phyloP scores from a whole-genome alignment of 1,284 basidiomycete genomes.

The Sutorius eximius region DNA sequence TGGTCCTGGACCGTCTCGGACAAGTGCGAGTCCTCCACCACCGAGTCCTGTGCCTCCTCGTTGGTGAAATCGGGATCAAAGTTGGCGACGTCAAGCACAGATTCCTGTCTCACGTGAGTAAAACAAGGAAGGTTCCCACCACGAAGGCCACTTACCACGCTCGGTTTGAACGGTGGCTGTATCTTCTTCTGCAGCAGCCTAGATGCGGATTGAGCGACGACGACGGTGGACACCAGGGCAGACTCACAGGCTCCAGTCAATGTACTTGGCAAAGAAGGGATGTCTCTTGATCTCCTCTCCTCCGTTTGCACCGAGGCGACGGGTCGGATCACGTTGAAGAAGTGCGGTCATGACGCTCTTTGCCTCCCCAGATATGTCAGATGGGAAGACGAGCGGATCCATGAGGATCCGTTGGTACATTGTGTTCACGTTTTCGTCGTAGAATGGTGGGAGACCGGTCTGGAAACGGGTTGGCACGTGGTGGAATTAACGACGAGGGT shows the following conservation, averaged over 20 bases:
- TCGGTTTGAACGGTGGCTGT: slow-evolving; percentile 97
- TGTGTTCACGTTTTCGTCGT: slow-evolving; percentile 97
- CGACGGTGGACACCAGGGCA: not conserved
- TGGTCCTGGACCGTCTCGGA: slow-evolving; percentile 95
- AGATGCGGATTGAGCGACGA: not conserved
- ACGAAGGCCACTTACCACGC: slow-evolving; percentile 64
- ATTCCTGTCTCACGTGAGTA: slow-evolving; percentile 50
- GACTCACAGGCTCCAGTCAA: slow-evolving; percentile 81
- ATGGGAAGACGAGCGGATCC: slow-evolving; percentile 92
- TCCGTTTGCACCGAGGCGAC: slow-evolving; percentile 87
- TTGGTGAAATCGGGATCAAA: slow-evolving; percentile 95
- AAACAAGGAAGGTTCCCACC: not conserved
- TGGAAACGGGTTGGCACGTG: slow-evolving; percentile 32
- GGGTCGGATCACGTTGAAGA: slow-evolving; percentile 85
- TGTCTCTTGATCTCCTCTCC: slow-evolving; percentile 97
- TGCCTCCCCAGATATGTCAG: slow-evolving; percentile 89
- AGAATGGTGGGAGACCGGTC: slow-evolving; percentile 97
- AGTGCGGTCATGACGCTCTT: slow-evolving; percentile 86
- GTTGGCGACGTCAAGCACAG: slow-evolving; percentile 82
- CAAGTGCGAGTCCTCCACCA: slow-evolving; percentile 89
- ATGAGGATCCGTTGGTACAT: slow-evolving; percentile 98
- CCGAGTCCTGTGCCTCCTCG: slow-evolving; percentile 90
- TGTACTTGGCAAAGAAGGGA: slow-evolving; percentile 92
- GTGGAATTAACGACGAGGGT: not conserved
- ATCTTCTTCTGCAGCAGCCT: slow-evolving; percentile 93